Evolutionary conservation across 805 yeast species (phyloP), one percentile per base, ranked within the genome.

Genomic region (Priceomyces melissophilus): DNA sequence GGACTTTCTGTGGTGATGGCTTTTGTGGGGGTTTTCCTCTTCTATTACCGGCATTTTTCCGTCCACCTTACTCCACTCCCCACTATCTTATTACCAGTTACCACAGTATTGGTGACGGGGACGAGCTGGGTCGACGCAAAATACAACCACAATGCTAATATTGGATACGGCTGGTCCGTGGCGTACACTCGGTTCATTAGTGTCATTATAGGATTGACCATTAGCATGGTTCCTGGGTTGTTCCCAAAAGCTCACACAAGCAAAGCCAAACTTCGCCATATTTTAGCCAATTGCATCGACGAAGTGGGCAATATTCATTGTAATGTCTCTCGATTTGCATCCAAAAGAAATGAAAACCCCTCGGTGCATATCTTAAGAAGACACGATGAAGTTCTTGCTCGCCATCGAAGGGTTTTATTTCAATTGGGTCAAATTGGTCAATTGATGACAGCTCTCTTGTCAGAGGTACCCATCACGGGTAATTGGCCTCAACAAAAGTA

Each of bases 61-160:
- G 42, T 45, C 10, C 69, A 65, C 46, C 33, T 43, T 11, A 43
- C 60, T 3, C 45, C 55, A 8, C 42, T 62, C 3, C 67, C 70
- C 0, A 45, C 49, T 3, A 49, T 63, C 30, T 52, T 65, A 47
- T 45, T 49, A 12, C 53, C 54, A 3, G 57, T 65, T 5, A 52
- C 69, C 0, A 43, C 60, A 12, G 44, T 56, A 1, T 55, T 65
- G 42, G 67, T 63, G 2, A 35, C 61, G 31, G 66, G 67, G 9
- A 62, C 68, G 0, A 58, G 65, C 40, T 63, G 65, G 63, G 50
- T 49, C 9, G 66, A 63, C 47, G 49, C 46, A 3, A 40, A 50
- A 30, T 8, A 30, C n/a, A 14, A 32, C 7, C 13, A 27, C 9
- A 11, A 23, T 1, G 57, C 56, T 8, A 50, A 59, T 45, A 47